Evolutionary conservation across 2,329 filamentous ascomycete species (phyloP), one percentile per base, ranked within the genome.

Genomic region (Talaromyces sp.): DNA sequence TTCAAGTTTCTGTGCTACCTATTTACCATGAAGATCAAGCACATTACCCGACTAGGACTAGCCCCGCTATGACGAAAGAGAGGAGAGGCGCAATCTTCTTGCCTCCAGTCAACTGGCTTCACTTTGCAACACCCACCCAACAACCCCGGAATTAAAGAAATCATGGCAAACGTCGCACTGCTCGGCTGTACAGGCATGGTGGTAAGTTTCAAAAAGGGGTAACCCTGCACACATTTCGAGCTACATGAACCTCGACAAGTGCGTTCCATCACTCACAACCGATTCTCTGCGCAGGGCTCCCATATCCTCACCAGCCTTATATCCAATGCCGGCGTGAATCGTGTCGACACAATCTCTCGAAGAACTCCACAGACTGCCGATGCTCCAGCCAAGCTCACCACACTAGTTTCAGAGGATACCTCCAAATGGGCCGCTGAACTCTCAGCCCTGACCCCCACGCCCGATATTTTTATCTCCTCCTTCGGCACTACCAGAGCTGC

Each of bases 401-500:
- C 86, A n/a, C 76, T 89, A 60, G 73, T 88, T 64, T 85, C 89
- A 22, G 60, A 81, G 61, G 89, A 95, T 70, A 85, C 84, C 1
- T 71, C 82, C 7, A 80, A 82, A 67, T 97, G 91, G 92, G 75
- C 84, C 2, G 61, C 78, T 9, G 75, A 81, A 61, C 80, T 94
- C 44, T 67, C 78, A 6, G 72, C 77, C 30, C 73, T 88, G 41
- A 67, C 75, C 0, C 82, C 86, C 0, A 57, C 78, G 0, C 86
- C 89, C 0, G 70, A 77, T 1, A 77, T 88, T 59, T 86, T 94
- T 75, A 85, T 93, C 75, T 91, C 89, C 2, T 84, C 84, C 1
- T 81, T 97, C 1, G 93, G 87, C 52, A 96, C 91, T 2, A 97
- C 92, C 0, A 84, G 86, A 44, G 87, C 79, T 0, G 80, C 81